A percentile compares a stretch with the other conserved stretches of the same genome.
Evolutionary conservation across 1,139 yeast species (phyloP).

Genomic region (Trichomonascaceae sp.): DNA sequence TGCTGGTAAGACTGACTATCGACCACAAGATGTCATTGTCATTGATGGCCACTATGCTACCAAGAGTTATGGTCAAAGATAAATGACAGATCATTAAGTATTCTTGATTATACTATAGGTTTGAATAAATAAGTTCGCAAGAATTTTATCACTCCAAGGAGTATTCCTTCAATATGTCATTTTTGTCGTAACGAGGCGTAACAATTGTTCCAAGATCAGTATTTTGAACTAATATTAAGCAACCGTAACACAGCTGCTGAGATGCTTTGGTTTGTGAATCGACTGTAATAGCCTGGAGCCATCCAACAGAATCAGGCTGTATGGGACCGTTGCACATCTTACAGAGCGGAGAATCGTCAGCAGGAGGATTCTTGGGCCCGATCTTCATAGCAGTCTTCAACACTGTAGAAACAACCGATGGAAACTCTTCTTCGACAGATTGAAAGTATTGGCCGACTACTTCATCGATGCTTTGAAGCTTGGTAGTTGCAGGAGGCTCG

Average conservation of each 20-base stretch:
- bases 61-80: slow-evolving; percentile 51
- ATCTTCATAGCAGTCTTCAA: slow-evolving; percentile 83
- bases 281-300: slow-evolving; percentile 75
- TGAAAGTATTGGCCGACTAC: slow-evolving; percentile 68
- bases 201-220: slow-evolving; percentile 16
- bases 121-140: not conserved
- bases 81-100: not conserved
- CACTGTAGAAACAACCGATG: slow-evolving; percentile 90
- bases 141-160: not conserved
- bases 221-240: slow-evolving; percentile 50
- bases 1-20: slow-evolving; percentile 56
- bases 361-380: slow-evolving; percentile 26
- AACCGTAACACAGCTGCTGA: slow-evolving; percentile 64
- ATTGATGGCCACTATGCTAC: slow-evolving; percentile 70
- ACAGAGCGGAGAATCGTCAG: slow-evolving; percentile 27
- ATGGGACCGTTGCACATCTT: slow-evolving; percentile 27
- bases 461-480: slow-evolving; percentile 74
- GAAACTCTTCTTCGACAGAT: slow-evolving; percentile 71
- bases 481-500: slow-evolving; percentile 37
- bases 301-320: slow-evolving; percentile 49
- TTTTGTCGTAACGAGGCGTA: slow-evolving; percentile 20
- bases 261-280: slow-evolving; percentile 4
- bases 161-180: slow-evolving; percentile 20
- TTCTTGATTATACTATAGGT: not conserved
- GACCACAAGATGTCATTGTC: slow-evolving; percentile 69